A percentile compares a stretch with the other conserved stretches of the same genome.
phyloP scores from a whole-genome alignment of 495 filamentous ascomycete species.

The Wilcoxina mikolae region DNA sequence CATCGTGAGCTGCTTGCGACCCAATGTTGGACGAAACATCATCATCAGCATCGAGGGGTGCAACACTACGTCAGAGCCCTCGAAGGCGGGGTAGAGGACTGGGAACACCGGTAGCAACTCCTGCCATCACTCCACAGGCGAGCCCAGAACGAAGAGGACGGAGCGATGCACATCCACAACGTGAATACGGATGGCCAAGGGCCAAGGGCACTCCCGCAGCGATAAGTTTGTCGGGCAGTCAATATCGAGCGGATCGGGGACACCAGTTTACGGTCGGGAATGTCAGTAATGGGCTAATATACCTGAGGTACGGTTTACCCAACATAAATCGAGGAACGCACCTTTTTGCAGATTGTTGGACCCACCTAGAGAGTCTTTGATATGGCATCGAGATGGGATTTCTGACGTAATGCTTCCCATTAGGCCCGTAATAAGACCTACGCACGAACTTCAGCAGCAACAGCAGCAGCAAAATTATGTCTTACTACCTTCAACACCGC shows the following conservation, averaged over 20 bases:
- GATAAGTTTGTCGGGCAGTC: constrained; percentile 6
- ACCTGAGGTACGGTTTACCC: constrained; percentile 56
- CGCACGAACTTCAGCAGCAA: constrained; percentile 24
- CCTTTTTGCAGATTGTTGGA: constrained; percentile 11
- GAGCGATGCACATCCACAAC: constrained; percentile 10
- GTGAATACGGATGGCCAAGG: constrained; percentile 13
- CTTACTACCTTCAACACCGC: constrained; percentile 27
- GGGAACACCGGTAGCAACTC: background rate
- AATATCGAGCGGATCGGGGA: constrained; percentile 36
- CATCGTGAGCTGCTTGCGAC: background rate
- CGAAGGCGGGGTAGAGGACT: constrained; percentile 14
- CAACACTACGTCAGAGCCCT: constrained; percentile 7
- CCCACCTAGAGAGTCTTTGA: background rate
- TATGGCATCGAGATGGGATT: background rate
- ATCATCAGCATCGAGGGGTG: background rate
- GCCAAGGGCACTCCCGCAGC: constrained; percentile 11
- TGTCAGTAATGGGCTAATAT: constrained; percentile 87
- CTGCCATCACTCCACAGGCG: constrained; percentile 7
- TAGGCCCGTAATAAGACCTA: constrained; percentile 26
- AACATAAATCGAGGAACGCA: constrained; percentile 4
- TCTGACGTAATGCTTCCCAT: constrained; percentile 4
- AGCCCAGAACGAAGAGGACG: constrained; percentile 18
- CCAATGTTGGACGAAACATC: constrained; percentile 6
- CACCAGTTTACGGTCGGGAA: constrained; percentile 87
- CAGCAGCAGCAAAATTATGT: constrained; percentile 9